Evolutionary conservation across 2,329 filamentous ascomycete species (phyloP).

Genomic region (Polychaeton citri): DNA sequence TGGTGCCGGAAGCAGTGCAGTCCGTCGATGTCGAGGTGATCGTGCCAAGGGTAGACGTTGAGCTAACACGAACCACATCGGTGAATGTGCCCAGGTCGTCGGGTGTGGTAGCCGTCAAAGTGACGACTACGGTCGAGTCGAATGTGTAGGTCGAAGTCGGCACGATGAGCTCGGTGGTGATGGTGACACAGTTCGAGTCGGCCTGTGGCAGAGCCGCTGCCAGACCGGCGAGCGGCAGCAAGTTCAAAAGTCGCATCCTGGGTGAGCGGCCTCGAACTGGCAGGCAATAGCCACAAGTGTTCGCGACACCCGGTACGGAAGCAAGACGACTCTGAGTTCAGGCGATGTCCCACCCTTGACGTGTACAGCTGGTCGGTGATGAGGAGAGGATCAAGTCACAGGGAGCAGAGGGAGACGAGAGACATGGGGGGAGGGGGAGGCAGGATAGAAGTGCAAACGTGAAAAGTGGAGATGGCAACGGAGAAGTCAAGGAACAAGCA

Average conservation of each 20-base stretch:
- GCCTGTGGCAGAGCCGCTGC: constrained; percentile 15
- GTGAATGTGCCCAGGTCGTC: constrained; percentile 17
- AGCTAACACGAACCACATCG: constrained; percentile 10
- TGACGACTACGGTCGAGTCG: constrained; percentile 12
- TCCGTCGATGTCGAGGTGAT: constrained; percentile 12
- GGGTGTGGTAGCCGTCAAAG: constrained; percentile 11
- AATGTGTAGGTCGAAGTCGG: constrained; percentile 19
- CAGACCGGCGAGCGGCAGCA: constrained; percentile 11
- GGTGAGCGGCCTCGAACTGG: no score
- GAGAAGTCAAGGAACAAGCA: no score
- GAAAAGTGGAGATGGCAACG: background rate
- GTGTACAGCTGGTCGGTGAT: no score
- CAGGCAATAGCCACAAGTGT: no score
- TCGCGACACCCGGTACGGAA: no score
- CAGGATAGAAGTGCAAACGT: background rate
- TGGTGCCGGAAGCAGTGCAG: constrained; percentile 11
- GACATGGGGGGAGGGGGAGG: background rate
- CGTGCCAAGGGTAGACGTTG: constrained; percentile 16
- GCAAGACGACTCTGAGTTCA: no score
- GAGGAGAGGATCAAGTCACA: no score
- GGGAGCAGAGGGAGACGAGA: no score
- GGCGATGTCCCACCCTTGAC: no score
- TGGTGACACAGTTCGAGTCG: constrained; percentile 11
- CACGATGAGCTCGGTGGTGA: constrained; percentile 14
- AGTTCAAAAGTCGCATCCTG: constrained; percentile 10